Percentiles rank a stretch among this genome's conserved stretches.
These are phyloP conservation scores for Fraxinus xanthoxyloides DNA, from an alignment of 305 asterid species.

Conservation along the genomic window DNA sequence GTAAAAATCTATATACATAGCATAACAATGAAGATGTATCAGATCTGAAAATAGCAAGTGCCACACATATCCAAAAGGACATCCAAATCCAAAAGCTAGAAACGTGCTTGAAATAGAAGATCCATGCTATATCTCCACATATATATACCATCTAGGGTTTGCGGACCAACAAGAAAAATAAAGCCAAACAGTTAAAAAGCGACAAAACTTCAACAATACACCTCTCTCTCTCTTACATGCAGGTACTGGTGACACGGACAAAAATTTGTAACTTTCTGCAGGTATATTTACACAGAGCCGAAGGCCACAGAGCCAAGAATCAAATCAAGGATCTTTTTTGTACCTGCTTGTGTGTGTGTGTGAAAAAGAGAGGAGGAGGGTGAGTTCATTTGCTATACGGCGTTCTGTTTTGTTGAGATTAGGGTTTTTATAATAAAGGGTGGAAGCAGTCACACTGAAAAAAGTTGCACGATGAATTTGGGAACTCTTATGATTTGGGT, in stretches of 20 bases:
- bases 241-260: not conserved
- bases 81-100: not conserved
- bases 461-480: not conserved
- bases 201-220: not conserved
- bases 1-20: not conserved
- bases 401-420: not conserved
- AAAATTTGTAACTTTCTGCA: not conserved
- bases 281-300: not conserved
- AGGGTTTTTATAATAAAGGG: not conserved
- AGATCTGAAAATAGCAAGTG: not conserved
- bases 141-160: not conserved
- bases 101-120: not conserved
- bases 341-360: not conserved
- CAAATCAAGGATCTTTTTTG: not conserved
- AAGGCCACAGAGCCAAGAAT: not conserved
- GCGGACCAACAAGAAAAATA: not conserved
- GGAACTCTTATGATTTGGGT: not conserved
- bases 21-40: not conserved
- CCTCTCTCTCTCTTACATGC: conserved; percentile 1
- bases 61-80: not conserved
- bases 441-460: not conserved
- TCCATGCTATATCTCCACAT: not conserved
- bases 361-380: not conserved
- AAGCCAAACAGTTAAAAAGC: not conserved
- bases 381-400: not conserved